These are phyloP conservation scores for Cryphonectria japonica DNA, from an alignment of 2,329 filamentous ascomycete species.

Conservation along the genomic window DNA sequence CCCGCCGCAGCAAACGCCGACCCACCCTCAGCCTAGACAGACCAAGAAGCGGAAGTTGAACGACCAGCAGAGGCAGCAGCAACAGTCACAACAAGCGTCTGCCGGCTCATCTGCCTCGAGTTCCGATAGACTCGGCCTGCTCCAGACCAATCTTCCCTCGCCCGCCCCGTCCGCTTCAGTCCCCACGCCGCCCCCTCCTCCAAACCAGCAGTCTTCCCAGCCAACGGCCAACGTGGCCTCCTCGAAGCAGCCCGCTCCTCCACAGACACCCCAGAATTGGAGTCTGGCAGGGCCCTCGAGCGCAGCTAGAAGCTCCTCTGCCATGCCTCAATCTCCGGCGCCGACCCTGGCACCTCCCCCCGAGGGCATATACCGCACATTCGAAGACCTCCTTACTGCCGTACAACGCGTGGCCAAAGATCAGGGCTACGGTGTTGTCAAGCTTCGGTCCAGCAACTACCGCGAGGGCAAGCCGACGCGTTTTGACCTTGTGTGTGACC, in stretches of 20 bases:
- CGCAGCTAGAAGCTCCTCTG: conserved; percentile 38
- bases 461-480: conserved; percentile 65
- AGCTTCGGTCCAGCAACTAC: conserved; percentile 66
- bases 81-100: conserved; percentile 32
- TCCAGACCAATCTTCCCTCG: conserved; percentile 29
- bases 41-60: conserved; percentile 30
- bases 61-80: conserved; percentile 30
- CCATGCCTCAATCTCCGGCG: conserved; percentile 53
- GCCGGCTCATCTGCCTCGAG: conserved; percentile 22
- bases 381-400: conserved; percentile 61
- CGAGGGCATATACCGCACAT: conserved; percentile 62
- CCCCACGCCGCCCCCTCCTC: conserved; percentile 27
- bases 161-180: conserved; percentile 29
- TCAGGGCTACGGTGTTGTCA: conserved; percentile 65
- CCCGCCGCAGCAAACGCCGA: conserved; percentile 12
- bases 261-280: conserved; percentile 30
- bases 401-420: conserved; percentile 65
- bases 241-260: conserved; percentile 28
- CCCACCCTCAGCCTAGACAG: conserved; percentile 27
- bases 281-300: conserved; percentile 27
- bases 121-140: conserved; percentile 27
- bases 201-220: conserved; percentile 28
- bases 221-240: conserved; percentile 26
- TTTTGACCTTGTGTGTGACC: conserved; percentile 66
- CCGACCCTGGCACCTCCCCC: conserved; percentile 57